These are phyloP conservation scores for Metahyphopichia silvanorum DNA, from an alignment of 805 yeast species.

Conservation along the genomic window DNA sequence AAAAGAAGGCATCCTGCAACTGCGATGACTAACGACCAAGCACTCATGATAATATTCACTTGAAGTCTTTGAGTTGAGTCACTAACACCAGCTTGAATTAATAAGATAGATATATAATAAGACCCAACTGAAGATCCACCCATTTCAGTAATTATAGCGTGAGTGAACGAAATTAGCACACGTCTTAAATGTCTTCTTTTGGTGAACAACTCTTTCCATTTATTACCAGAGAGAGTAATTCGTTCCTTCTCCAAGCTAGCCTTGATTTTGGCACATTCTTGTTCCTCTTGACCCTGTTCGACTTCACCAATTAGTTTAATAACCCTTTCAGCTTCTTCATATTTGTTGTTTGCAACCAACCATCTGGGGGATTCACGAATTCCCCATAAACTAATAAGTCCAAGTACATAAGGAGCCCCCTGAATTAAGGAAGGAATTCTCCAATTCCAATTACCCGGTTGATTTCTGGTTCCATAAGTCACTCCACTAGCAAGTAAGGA, in stretches of 20 bases:
- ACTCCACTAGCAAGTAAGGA: no score
- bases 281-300: conserved; percentile 25
- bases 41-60: conserved; percentile 49
- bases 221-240: conserved; percentile 25
- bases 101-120: conserved; percentile 48
- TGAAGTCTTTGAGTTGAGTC: conserved; percentile 41
- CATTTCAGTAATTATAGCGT: conserved; percentile 41
- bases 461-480: no score
- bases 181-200: conserved; percentile 38
- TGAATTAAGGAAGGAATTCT: no score
- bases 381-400: no score
- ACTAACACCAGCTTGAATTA: conserved; percentile 51
- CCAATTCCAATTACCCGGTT: no score
- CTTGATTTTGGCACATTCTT: conserved; percentile 37
- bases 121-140: conserved; percentile 54
- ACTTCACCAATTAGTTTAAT: no score
- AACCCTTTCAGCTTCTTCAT: no score
- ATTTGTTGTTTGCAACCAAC: no score
- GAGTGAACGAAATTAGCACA: conserved; percentile 34
- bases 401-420: no score
- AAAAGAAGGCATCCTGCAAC: conserved; percentile 12
- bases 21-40: conserved; percentile 40
- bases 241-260: conserved; percentile 40
- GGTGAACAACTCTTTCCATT: conserved; percentile 37
- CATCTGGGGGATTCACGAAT: no score